Base-by-base conservation (phyloP, 805 yeast genomes). In the Saturnispora galanensis region DNA sequence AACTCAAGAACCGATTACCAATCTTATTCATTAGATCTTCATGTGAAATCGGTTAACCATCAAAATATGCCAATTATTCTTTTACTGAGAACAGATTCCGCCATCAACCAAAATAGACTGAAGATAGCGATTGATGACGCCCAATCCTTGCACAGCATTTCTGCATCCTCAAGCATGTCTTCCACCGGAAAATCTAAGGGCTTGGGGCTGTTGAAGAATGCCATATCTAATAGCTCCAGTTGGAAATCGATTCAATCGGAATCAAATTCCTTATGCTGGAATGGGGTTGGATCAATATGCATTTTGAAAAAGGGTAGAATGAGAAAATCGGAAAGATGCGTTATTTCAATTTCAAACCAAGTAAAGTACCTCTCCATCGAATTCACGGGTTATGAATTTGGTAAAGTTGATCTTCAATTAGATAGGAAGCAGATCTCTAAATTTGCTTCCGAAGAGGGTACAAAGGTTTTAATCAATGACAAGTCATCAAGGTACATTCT, bases 321-420 rank as follows among this genome's bases (percentile, higher is more conserved):
- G 32, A 43, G 39, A 33, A 49, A 47, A 31, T 42, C 45, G 3
- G 45, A 48, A 35, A 47, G 52, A 42, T 47, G 52, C 18, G 51
- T 48, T 16, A 31, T 50, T 13, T 43, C 35, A 35, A 29, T 44
- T 30, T n/a, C 12, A 5, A 41, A 39, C 8, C 38, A 34, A 15
- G 10, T 16, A 10, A 26, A 34, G 1, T 9, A 21, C 3, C n/a
- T 46, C 10, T 6, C 3, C 9, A n/a, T 50, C 18, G 51, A 50
- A 11, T 41, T 50, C 9, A 50, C 44, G 3, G 49, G 52, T 12
- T 50, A 47, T 39, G 50, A 50, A 18, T 50, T 50, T 37, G 52
- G 52, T 31, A 47, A 38, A 18, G 34, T 50, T 16, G 51, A 40
- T 16, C 13, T 50, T 8, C 29, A 33, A 13, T 16, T 44, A 7